Evolutionary conservation across 2,329 filamentous ascomycete species (phyloP).

Genomic region (Botryotinia globosa): DNA sequence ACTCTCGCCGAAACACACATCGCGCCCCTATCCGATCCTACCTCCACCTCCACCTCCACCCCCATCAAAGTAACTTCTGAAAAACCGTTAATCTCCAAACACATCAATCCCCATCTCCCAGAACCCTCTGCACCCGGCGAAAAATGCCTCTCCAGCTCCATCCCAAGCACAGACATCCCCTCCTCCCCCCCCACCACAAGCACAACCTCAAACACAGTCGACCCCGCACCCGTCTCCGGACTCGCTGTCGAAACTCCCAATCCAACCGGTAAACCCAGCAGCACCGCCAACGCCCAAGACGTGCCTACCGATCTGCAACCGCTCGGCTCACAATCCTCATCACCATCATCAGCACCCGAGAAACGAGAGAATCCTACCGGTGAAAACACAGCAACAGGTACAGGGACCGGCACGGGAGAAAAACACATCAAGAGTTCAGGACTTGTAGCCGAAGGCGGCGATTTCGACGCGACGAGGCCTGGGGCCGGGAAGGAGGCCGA

Average conservation of each 20-base stretch:
- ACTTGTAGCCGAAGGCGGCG: constrained; percentile 60
- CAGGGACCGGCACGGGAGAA: background rate
- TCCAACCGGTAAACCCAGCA: constrained; percentile 29
- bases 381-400: background rate
- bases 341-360: too few species aligned
- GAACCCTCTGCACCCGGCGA: background rate
- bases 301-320: background rate
- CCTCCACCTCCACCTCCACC: background rate
- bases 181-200: too few species aligned
- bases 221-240: too few species aligned
- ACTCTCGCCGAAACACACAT: background rate
- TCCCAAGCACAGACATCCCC: too few species aligned
- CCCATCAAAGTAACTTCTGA: background rate
- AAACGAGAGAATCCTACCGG: too few species aligned
- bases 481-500: constrained; percentile 67
- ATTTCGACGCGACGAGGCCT: constrained; percentile 62
- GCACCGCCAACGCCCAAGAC: too few species aligned
- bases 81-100: background rate
- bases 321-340: too few species aligned
- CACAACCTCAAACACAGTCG: too few species aligned
- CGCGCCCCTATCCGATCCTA: background rate
- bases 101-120: background rate
- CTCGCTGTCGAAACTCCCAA: too few species aligned
- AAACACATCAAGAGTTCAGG: constrained; percentile 55
- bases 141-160: background rate